These are phyloP conservation scores for Mortierella sp. DNA, from an alignment of 371 early-diverging fungal species.

Conservation along the genomic window DNA sequence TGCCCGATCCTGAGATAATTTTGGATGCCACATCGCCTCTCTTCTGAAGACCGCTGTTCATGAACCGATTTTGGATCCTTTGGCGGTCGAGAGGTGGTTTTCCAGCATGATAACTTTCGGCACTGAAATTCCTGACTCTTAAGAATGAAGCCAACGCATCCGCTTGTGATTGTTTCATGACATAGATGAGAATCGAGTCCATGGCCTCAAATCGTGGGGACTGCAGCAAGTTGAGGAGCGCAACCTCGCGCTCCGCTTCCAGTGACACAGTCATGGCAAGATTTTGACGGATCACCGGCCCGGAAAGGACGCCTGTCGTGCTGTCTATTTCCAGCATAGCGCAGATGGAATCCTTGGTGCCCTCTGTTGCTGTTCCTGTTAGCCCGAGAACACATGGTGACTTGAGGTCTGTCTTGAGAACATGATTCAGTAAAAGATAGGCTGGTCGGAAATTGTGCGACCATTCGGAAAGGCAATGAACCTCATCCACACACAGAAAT, in stretches of 20 bases:
- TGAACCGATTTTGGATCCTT: conserved; percentile 73
- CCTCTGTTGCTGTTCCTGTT: conserved; percentile 83
- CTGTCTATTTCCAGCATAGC: conserved; percentile 61
- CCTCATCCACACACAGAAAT: conserved; percentile 81
- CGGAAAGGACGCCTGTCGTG: conserved; percentile 57
- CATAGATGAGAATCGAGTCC: conserved; percentile 71
- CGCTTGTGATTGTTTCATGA: conserved; percentile 70
- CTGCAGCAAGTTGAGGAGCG: conserved; percentile 59
- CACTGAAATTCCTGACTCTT: conserved; percentile 66
- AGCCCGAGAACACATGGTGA: conserved; percentile 78
- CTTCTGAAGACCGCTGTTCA: conserved; percentile 41
- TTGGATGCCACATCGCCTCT: conserved; percentile 5
- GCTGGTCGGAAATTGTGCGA: conserved; percentile 81
- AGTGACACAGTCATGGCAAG: conserved; percentile 59
- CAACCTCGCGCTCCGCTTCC: conserved; percentile 53
- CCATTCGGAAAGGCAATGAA: conserved; percentile 89
- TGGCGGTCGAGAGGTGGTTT: conserved; percentile 71
- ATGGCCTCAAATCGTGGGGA: conserved; percentile 57
- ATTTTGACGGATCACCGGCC: conserved; percentile 62
- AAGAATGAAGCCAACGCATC: conserved; percentile 70
- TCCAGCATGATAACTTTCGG: conserved; percentile 86
- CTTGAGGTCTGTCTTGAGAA: conserved; percentile 56
- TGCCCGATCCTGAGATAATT: conserved; percentile 3
- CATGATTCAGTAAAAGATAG: conserved; percentile 63
- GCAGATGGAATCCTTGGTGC: conserved; percentile 61